These are phyloP conservation scores for Suhomyces prunicola DNA, from an alignment of 805 yeast genomes.

Conservation along the genomic window DNA sequence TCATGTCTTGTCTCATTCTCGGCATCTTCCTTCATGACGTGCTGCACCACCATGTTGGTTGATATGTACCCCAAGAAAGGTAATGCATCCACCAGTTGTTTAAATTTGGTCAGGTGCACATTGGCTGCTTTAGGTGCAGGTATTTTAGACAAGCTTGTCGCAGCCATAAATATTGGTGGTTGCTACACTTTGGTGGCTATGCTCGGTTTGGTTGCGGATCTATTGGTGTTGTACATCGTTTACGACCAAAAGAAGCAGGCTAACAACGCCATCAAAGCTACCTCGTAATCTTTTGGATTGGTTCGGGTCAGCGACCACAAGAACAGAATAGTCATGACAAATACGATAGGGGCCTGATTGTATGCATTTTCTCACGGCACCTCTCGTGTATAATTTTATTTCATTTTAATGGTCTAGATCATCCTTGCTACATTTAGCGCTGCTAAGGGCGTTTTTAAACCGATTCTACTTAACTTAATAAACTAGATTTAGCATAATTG, in stretches of 20 bases:
- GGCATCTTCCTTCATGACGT: constrained; percentile 53
- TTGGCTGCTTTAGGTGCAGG: constrained; percentile 69
- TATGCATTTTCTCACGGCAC: not conserved
- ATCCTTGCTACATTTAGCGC: not conserved
- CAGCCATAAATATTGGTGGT: constrained; percentile 63
- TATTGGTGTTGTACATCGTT: not conserved
- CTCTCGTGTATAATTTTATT: not conserved
- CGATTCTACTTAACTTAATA: not conserved
- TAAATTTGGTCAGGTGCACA: constrained; percentile 69
- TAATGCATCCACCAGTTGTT: constrained; percentile 69
- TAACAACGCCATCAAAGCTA: not conserved
- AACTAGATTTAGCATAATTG: not conserved
- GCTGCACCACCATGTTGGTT: constrained; percentile 62
- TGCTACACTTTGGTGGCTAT: constrained; percentile 70
- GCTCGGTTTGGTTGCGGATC: constrained; percentile 22
- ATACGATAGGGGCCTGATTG: not conserved
- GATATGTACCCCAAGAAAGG: constrained; percentile 68
- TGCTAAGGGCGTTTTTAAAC: not conserved
- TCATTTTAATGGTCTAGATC: not conserved
- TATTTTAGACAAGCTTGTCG: constrained; percentile 58
- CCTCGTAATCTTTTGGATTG: not conserved
- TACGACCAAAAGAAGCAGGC: not conserved
- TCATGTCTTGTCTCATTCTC: constrained; percentile 56
- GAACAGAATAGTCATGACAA: not conserved
- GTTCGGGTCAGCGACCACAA: not conserved